These are phyloP conservation scores for Prototheca wickerhamii DNA, from an alignment of 163 green algal species.

Conservation along the genomic window DNA sequence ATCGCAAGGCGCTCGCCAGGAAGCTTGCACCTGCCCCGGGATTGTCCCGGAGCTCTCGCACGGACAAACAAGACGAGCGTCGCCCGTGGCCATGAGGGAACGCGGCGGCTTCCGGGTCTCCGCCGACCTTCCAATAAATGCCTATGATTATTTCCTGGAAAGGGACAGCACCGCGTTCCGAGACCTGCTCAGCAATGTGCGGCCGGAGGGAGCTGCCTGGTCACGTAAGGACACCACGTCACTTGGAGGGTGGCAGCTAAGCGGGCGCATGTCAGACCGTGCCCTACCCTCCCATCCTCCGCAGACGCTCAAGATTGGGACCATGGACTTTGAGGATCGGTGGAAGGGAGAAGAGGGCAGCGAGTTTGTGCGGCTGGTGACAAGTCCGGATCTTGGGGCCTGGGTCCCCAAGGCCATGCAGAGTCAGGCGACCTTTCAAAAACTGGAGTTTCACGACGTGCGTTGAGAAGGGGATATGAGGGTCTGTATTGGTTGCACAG, in stretches of 20 bases:
- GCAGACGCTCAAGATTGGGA: conserved; percentile 6
- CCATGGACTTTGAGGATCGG: background rate
- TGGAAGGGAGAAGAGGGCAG: conserved; percentile 4
- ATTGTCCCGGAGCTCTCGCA: too few species aligned
- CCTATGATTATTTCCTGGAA: background rate
- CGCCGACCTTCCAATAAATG: background rate
- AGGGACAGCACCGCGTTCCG: background rate
- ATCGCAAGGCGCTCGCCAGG: too few species aligned
- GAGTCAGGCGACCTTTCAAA: conserved; percentile 1
- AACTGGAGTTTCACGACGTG: conserved; percentile 21
- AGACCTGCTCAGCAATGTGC: background rate
- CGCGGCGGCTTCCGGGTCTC: background rate
- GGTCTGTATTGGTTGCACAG: background rate
- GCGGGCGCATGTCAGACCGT: background rate
- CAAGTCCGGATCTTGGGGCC: conserved; percentile 18
- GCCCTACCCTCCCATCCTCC: background rate
- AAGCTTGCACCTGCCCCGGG: too few species aligned
- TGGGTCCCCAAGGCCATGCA: conserved; percentile 22
- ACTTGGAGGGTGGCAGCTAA: too few species aligned
- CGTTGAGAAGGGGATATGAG: background rate
- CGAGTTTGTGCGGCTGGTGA: conserved; percentile 17
- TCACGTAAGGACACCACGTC: too few species aligned
- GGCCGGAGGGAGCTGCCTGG: background rate
- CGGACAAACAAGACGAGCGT: too few species aligned
- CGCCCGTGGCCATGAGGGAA: conserved; percentile 1